Percentiles rank a stretch among this genome's conserved stretches.
Evolutionary conservation across 768 basidiomycete species (phyloP).

Genomic region (Sporobolomyces phaffii): DNA sequence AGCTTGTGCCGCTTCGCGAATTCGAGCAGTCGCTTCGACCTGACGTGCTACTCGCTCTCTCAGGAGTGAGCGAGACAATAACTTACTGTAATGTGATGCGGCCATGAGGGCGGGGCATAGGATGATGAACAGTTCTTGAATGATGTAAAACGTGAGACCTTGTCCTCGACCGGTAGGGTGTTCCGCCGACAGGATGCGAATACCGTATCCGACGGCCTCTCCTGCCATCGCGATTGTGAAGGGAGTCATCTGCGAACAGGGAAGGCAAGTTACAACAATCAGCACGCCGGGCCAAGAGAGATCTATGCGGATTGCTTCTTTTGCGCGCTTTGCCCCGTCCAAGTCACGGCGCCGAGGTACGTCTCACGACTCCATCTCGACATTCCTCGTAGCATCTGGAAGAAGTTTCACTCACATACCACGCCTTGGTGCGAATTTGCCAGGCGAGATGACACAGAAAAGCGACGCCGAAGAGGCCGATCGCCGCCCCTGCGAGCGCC

Average conservation of each 20-base stretch:
- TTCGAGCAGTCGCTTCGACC: too few species aligned
- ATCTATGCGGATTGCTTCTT: too few species aligned
- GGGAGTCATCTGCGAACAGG: slow-evolving; percentile 26
- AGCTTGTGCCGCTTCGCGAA: too few species aligned
- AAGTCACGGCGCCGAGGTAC: too few species aligned
- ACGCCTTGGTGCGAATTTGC: not conserved
- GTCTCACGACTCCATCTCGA: too few species aligned
- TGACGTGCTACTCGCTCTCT: too few species aligned
- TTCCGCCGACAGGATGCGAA: slow-evolving; percentile 24
- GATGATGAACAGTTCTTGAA: slow-evolving; percentile 31
- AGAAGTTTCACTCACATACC: slow-evolving; percentile 12
- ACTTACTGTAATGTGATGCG: slow-evolving; percentile 20
- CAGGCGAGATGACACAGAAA: slow-evolving; percentile 7
- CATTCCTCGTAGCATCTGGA: too few species aligned
- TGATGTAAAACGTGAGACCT: slow-evolving; percentile 17
- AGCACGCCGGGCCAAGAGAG: not conserved
- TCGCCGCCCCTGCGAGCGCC: slow-evolving; percentile 6
- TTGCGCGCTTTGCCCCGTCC: too few species aligned
- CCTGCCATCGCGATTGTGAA: slow-evolving; percentile 27
- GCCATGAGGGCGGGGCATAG: slow-evolving; percentile 27
- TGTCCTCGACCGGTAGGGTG: slow-evolving; percentile 13
- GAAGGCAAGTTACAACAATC: not conserved
- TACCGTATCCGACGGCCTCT: slow-evolving; percentile 23
- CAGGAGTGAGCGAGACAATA: not conserved
- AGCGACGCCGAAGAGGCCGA: slow-evolving; percentile 12